These are phyloP conservation scores for Chytriomyces sp. DNA, from an alignment of 192 early-diverging fungal genomes.

Conservation along the genomic window DNA sequence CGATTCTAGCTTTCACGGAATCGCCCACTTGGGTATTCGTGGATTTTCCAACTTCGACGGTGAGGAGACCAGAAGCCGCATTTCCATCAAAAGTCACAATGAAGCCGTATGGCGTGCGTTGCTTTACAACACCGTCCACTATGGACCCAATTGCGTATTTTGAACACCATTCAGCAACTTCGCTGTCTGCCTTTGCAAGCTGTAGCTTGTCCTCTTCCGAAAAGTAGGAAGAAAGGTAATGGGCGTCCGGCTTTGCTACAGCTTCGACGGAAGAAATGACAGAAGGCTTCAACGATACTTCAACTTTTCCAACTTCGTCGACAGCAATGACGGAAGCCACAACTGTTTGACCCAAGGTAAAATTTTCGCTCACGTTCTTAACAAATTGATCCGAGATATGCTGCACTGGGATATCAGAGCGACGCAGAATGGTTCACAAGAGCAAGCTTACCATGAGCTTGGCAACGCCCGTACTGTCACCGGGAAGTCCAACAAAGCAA, in stretches of 20 bases:
- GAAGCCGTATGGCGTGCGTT: constrained; percentile 59
- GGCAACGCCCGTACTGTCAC: constrained; percentile 60
- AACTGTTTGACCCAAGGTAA: constrained; percentile 71
- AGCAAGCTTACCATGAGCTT: no score
- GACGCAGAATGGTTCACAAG: no score
- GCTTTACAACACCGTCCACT: constrained; percentile 51
- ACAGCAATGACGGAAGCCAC: constrained; percentile 60
- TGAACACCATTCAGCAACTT: no score
- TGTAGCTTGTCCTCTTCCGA: constrained; percentile 29
- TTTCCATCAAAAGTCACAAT: constrained; percentile 48
- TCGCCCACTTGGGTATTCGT: constrained; percentile 43
- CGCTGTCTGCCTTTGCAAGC: not conserved
- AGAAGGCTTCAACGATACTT: constrained; percentile 73
- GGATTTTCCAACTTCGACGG: constrained; percentile 50
- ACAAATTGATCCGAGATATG: constrained; percentile 69
- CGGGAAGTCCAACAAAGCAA: constrained; percentile 70
- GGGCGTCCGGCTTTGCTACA: constrained; percentile 12
- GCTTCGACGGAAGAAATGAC: constrained; percentile 6
- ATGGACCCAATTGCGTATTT: constrained; percentile 45
- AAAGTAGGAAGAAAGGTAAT: constrained; percentile 38
- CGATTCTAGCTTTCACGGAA: constrained; percentile 57
- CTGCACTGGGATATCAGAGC: no score
- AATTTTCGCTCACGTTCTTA: constrained; percentile 51
- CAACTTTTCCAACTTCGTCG: constrained; percentile 54
- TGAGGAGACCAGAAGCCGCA: constrained; percentile 60